Base-by-base conservation (phyloP, 2,329 filamentous ascomycete genomes). In the Phoma sp. region DNA sequence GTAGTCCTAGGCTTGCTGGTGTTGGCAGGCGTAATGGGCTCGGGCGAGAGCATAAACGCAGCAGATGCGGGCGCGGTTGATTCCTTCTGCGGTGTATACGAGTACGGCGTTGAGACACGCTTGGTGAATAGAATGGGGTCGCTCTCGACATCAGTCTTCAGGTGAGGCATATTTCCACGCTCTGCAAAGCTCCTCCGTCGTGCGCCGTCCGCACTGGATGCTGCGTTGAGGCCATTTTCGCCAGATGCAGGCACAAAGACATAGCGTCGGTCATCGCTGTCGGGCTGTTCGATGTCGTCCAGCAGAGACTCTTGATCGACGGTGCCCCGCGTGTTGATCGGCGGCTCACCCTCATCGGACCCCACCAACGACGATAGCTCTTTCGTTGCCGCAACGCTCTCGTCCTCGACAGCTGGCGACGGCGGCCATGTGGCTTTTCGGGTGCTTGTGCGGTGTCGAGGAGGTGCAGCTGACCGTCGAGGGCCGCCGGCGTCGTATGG, bases 241-340 rank as follows among this genome's bases (percentile, higher is more conserved):
- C 53, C 56, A 32, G 54, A 45, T 15, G 49, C 56, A 74, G 74
- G 32, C 14, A 89, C 74, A 30, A 88, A 74, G 7, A 90, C 84
- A 62, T 88, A 91, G 32, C 87, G 83, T 30, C 85, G 81, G 68
- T 91, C 88, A 4, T 82, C 80, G 60, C 85, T 86, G 38, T 42
- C 17, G 6, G 15, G n/a, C 15, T 69, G 71, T 38, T 78, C 73
- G 12, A 89, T 83, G 50, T 88, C 85, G 49, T 88, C 75, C 20
- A 93, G 78, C 42, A 92, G 78, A 11, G 86, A 86, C 21, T 86
- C 76, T 66, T 93, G 90, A 46, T 92, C 87, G 53, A 88, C 74
- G 5, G 84, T 82, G 32, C 90, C 90, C 51, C 84, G 83, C 52
- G 82, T 81, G 11, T 84, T 82, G 28, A 88, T 88, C 46, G 84